Evolutionary conservation across 176 grass and related monocot species (phyloP).

Genomic region (Juncus inflexus): DNA sequence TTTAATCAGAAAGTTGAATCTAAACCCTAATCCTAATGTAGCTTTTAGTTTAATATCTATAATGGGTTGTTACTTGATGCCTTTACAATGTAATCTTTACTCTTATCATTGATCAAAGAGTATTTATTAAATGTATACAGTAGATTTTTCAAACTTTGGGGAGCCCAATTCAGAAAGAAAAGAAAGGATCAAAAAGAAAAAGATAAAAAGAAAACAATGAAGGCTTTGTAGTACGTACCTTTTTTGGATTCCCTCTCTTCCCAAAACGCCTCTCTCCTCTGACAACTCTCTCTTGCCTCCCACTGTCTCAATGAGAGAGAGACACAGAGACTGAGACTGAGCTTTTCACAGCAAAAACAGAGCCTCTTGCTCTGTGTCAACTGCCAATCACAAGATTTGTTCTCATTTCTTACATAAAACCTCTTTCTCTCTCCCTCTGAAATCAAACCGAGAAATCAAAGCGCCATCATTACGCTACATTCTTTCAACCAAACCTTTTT

Average conservation of each 20-base stretch:
- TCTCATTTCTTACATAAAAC: not conserved
- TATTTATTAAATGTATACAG: too few relatives aligned
- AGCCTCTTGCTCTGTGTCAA: conserved; percentile 19
- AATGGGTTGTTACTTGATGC: not conserved
- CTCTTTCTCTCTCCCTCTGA: not conserved
- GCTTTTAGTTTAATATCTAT: not conserved
- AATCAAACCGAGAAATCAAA: conserved; percentile 14
- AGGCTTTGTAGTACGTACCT: conserved; percentile 14
- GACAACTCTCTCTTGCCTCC: not conserved
- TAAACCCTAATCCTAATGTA: not conserved
- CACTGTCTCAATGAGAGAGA: conserved; percentile 4
- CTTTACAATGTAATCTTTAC: not conserved
- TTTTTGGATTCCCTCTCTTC: conserved; percentile 11
- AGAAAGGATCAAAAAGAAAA: too few relatives aligned
- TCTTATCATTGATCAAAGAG: too few relatives aligned
- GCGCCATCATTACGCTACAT: conserved; percentile 21
- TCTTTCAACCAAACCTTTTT: not conserved
- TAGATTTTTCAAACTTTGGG: too few relatives aligned
- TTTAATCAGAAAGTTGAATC: too few relatives aligned
- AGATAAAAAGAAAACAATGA: not conserved
- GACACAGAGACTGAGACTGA: not conserved
- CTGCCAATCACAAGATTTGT: conserved; percentile 9
- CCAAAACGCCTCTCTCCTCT: not conserved
- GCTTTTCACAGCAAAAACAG: conserved; percentile 22
- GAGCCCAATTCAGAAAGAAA: too few relatives aligned